Base-by-base conservation (phyloP, 2,329 filamentous ascomycete species). In the Calonectria leucothoes region DNA sequence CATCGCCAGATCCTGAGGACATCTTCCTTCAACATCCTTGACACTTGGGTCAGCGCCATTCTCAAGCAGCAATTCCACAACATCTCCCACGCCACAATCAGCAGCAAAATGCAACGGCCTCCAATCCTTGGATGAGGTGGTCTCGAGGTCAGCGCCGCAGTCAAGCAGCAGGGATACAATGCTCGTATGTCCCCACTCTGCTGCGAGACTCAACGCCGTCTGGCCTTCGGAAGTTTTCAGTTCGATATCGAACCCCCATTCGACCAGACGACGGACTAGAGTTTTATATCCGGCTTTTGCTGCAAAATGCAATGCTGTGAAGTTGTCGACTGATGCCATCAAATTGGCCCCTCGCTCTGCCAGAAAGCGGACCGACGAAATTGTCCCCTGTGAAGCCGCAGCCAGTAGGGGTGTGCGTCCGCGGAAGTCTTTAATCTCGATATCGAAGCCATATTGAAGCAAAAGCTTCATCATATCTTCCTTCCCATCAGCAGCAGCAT, bases 391-490 rank as follows among this genome's bases (percentile, higher is more conserved):
- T 8, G 20, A 1, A 33, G 66, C 70, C 12, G 70, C 70, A 23
- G 33, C 31, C 15, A 72, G 51, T 17, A 72, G 35, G 33, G 70
- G 70, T 10, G 35, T 69, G 23, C 8, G 12, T 57, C 65, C 70
- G 1, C 2, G 14, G 6, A 25, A 20, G 20, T 64, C 23, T 15
- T 25, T 42, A 1, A 25, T 20, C 29, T 71, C 69, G 12, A 71
- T 17, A 27, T 71, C 49, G 27, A 33, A 49, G 14, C 59, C 69
- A 37, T 61, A 57, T 27, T 71, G 33, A 25, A 71, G 33, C 8
- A 71, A 14, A 15, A 66, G 37, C 4, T 39, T 8, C 31, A 66
- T 49, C 23, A 45, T 51, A 8, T 69, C 39, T 55, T 48, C 23
- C 2, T 48, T 17, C n/a, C 27, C 17, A 33, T 10, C 17, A 3